Evolutionary conservation across 495 filamentous ascomycete species (phyloP).

Genomic region (Glutinoglossum americanum): DNA sequence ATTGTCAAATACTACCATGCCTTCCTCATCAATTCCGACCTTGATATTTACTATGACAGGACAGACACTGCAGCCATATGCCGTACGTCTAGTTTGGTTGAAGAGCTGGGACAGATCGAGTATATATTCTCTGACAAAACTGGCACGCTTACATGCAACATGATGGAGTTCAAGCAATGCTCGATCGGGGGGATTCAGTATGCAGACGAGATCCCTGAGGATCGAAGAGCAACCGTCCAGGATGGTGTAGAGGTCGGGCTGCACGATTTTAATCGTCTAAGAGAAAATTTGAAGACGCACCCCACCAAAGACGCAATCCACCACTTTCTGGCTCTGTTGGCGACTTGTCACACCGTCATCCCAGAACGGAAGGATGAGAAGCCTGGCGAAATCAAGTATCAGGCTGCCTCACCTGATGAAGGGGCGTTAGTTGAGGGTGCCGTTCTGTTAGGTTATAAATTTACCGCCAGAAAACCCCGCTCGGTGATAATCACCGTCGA

Average conservation of each 20-base stretch:
- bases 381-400: constrained; percentile 73
- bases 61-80: constrained; percentile 92
- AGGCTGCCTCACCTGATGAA: constrained; percentile 94
- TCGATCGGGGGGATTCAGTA: constrained; percentile 89
- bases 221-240: constrained; percentile 55
- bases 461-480: constrained; percentile 73
- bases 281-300: constrained; percentile 52
- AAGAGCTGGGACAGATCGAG: constrained; percentile 94
- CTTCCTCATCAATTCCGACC: constrained; percentile 88
- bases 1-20: constrained; percentile 95
- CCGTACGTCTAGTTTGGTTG: constrained; percentile 85
- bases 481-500: constrained; percentile 59
- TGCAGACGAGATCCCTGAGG: constrained; percentile 79
- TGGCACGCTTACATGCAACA: constrained; percentile 94
- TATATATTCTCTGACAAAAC: constrained; percentile 99
- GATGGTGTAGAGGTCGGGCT: constrained; percentile 64
- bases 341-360: constrained; percentile 95
- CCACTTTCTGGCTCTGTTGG: constrained; percentile 70
- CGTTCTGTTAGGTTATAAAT: constrained; percentile 62
- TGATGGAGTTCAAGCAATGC: constrained; percentile 97
- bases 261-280: constrained; percentile 64
- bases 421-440: constrained; percentile 91
- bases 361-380: constrained; percentile 65
- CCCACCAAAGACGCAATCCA: constrained; percentile 49
- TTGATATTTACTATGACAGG: constrained; percentile 94